Evolutionary conservation across 805 yeast species (phyloP).

Genomic region (Phaffomyces antillensis): DNA sequence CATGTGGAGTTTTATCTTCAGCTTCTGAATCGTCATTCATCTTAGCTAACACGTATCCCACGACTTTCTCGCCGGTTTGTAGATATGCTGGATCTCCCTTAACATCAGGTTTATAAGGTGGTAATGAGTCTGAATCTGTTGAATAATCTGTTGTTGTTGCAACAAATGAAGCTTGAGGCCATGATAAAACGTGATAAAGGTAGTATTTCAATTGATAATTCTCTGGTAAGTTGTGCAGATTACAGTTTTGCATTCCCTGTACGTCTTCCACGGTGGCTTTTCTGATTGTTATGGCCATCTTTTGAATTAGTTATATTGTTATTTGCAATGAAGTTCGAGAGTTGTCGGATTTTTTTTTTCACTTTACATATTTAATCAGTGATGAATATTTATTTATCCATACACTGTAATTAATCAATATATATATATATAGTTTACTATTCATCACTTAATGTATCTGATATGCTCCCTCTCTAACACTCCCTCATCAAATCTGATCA

Average conservation of each 20-base stretch:
- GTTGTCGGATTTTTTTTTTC: not conserved
- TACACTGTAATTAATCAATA: too few species aligned
- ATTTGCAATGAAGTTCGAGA: not conserved
- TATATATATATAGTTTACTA: too few species aligned
- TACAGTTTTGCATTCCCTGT: conserved; percentile 94
- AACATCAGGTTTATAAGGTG: conserved; percentile 11
- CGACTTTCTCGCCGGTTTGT: conserved; percentile 65
- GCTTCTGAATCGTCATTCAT: conserved; percentile 92
- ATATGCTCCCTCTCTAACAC: conserved; percentile 49
- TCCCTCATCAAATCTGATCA: conserved; percentile 59
- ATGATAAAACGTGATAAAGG: conserved; percentile 85
- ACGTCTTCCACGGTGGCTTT: conserved; percentile 81
- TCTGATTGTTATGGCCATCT: conserved; percentile 77
- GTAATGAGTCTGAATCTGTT: not conserved
- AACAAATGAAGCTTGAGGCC: conserved; percentile 98
- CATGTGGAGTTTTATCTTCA: conserved; percentile 66
- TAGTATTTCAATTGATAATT: conserved; percentile 90
- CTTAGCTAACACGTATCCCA: conserved; percentile 94
- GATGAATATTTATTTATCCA: too few species aligned
- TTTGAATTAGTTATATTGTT: conserved; percentile 16
- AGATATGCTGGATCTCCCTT: conserved; percentile 63
- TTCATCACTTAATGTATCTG: conserved; percentile 27
- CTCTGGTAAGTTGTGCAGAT: conserved; percentile 87
- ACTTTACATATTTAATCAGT: too few species aligned
- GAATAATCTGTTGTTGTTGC: conserved; percentile 68